These are phyloP conservation scores for Endotrypanum monterogeii DNA, from an alignment of 208 protist genomes.

Conservation along the genomic window DNA sequence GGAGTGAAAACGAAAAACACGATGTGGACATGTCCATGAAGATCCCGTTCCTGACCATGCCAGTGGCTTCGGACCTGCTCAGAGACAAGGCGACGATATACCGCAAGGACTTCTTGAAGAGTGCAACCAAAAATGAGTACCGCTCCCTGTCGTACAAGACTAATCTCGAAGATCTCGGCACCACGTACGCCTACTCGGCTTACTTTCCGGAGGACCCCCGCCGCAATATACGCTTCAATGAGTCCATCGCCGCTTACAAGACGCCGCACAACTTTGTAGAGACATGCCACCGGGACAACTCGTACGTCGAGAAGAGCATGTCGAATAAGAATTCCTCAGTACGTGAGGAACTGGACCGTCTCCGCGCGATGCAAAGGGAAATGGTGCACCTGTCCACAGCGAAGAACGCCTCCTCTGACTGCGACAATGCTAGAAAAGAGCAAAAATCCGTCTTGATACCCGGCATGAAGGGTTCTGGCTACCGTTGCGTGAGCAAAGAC, in stretches of 20 bases:
- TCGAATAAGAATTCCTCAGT: conserved; percentile 2
- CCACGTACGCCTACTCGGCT: conserved; percentile 74
- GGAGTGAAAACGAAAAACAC: conserved; percentile 60
- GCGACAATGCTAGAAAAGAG: not conserved
- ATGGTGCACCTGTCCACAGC: conserved; percentile 28
- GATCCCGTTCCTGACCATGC: conserved; percentile 74
- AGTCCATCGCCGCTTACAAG: conserved; percentile 46
- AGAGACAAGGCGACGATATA: conserved; percentile 63
- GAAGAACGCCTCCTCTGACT: conserved; percentile 3
- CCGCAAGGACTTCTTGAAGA: conserved; percentile 56
- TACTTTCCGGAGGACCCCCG: conserved; percentile 68
- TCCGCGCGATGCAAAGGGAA: conserved; percentile 50
- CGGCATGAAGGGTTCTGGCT: conserved; percentile 53
- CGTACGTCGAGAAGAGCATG: conserved; percentile 21
- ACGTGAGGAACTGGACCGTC: conserved; percentile 55
- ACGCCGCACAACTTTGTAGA: conserved; percentile 65
- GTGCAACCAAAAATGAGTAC: conserved; percentile 35
- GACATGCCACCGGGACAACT: conserved; percentile 40
- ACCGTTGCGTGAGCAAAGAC: conserved; percentile 46
- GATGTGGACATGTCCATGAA: conserved; percentile 67
- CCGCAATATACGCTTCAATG: conserved; percentile 51
- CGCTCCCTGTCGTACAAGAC: conserved; percentile 61
- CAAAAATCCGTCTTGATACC: conserved; percentile 43
- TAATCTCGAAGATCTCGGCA: conserved; percentile 56
- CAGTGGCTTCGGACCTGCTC: conserved; percentile 40